phyloP scores from a whole-genome alignment of 768 basidiomycete species.

The Leccinum sublutescens region DNA sequence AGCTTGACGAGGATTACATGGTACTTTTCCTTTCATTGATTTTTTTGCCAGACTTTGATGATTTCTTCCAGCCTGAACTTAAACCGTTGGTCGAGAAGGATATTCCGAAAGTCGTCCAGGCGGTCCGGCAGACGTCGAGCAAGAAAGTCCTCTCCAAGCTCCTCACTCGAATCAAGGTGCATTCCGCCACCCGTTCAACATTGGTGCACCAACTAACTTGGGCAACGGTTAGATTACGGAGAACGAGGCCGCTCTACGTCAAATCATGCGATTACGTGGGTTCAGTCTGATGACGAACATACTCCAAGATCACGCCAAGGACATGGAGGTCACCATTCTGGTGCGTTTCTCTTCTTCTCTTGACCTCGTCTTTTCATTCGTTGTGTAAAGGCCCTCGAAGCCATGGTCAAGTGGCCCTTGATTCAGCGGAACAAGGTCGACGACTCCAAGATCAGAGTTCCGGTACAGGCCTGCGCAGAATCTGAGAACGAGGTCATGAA shows the following conservation, averaged over 20 bases:
- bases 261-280: constrained; percentile 90
- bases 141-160: constrained; percentile 80
- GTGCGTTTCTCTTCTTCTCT: constrained; percentile 43
- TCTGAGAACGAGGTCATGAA: constrained; percentile 58
- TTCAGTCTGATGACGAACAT: constrained; percentile 91
- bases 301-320: constrained; percentile 69
- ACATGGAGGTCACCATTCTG: constrained; percentile 66
- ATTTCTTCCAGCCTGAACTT: constrained; percentile 59
- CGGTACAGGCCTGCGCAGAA: constrained; percentile 53
- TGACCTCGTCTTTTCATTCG: not conserved
- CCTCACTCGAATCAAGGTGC: constrained; percentile 80
- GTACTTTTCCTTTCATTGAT: constrained; percentile 41
- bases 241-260: constrained; percentile 71
- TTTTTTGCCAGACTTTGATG: constrained; percentile 1
- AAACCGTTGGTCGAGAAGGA: constrained; percentile 76
- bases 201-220: not conserved
- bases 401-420: constrained; percentile 77
- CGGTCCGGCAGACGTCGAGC: constrained; percentile 84
- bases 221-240: constrained; percentile 66
- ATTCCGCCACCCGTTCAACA: not conserved
- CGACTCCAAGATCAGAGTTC: constrained; percentile 68
- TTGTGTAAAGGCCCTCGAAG: constrained; percentile 53
- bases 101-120: constrained; percentile 88
- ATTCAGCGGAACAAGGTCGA: constrained; percentile 89
- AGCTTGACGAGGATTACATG: constrained; percentile 92